phyloP scores from a whole-genome alignment of 345 rosid genomes.

The Lepidium africanum region DNA sequence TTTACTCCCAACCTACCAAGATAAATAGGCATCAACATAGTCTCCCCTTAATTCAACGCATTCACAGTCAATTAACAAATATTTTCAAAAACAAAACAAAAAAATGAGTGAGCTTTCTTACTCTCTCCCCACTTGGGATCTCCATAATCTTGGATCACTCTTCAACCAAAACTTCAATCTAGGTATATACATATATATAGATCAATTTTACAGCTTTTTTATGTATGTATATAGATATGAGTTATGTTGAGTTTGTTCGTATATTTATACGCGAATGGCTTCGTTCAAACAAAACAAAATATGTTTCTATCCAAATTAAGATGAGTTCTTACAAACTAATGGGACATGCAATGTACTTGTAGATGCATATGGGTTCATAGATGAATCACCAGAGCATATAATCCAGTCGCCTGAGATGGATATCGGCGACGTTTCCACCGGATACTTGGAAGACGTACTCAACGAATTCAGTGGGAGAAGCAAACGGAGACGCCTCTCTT shows the following conservation, averaged over 20 bases:
- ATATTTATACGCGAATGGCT: neutral
- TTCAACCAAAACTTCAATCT: constrained; percentile 68
- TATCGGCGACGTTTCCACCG: constrained; percentile 52
- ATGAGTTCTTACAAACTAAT: neutral
- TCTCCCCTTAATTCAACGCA: constrained; percentile 1
- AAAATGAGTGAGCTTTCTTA: constrained; percentile 44
- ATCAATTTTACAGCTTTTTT: neutral
- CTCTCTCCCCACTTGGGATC: constrained; percentile 68
- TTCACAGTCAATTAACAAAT: constrained; percentile 3
- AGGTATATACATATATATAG: constrained; percentile 25
- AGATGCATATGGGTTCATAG: constrained; percentile 38
- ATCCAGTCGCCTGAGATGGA: constrained; percentile 31
- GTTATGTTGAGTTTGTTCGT: neutral
- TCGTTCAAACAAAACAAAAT: neutral
- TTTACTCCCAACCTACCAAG: constrained; percentile 20
- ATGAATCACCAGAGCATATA: constrained; percentile 26
- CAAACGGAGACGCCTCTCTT: constrained; percentile 58
- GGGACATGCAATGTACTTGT: constrained; percentile 5
- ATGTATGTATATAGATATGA: neutral
- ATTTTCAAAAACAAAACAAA: neutral
- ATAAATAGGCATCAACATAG: constrained; percentile 23
- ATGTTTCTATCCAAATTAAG: neutral
- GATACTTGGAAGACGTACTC: constrained; percentile 85
- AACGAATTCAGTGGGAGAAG: constrained; percentile 50
- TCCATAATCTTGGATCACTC: constrained; percentile 65